Base-by-base conservation (phyloP, 768 basidiomycete species). In the Amanita polypyramis region DNA sequence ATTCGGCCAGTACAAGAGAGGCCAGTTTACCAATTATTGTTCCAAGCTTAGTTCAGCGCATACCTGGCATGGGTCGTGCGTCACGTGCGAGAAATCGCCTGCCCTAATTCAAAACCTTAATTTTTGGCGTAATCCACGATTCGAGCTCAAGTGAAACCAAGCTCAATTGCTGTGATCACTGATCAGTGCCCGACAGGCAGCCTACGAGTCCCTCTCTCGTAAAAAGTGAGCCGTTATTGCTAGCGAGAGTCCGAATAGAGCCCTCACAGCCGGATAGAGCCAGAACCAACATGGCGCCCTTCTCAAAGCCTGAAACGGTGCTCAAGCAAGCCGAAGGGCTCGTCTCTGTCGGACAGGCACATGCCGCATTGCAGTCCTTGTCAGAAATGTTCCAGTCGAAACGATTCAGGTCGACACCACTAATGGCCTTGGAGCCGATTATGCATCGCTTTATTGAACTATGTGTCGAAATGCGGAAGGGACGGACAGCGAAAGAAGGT, bases 361-460 rank as follows among this genome's bases (percentile, higher is more conserved):
- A 88, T 62, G 91, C 91, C 4, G 92, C 92, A 5, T 77, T 94
- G 10, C 88, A 92, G 60, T 86, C 86, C 5, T 75, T 95, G 55
- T 82, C 90, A 2, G 91, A 95, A 62, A 88, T 94, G 80, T 92
- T 95, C 65, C 73, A 82, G 27, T 87, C 87, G 15, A 97, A 97
- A 70, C 84, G 89, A 43, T 97, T 98, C 73, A 79, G 93, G 55
- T 82, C 86, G 34, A 97, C 94, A 0, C 88, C 94, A 0, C 69
- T 97, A 20, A 70, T 80, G 2, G 80, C 87, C 3, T 79, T 98
- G 41, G 95, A 98, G 63, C 96, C 96, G 45, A 96, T 98, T 65
- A 85, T 97, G 76, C 69, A 91, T 55, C 85, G 91, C 50, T 97
- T 95, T 69, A 80, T 98, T 69, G 89, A 94, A 60, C 85, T 99